Evolutionary conservation across 371 early-diverging fungal genomes (phyloP), one percentile per base, ranked within the genome.

Genomic region (Mortierella sp.): DNA sequence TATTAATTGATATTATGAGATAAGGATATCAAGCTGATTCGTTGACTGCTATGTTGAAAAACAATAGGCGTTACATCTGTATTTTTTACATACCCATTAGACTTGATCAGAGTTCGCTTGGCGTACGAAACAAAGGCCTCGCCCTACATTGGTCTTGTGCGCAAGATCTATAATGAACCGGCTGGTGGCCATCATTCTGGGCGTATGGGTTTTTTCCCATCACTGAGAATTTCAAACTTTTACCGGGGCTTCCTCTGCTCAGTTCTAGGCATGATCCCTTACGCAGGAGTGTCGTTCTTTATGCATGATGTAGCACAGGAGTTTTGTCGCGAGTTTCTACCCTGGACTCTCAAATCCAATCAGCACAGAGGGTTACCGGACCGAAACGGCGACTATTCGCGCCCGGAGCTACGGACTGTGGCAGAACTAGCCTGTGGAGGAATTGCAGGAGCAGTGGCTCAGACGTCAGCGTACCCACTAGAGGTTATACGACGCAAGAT

Each of bases 201-300:
- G 8, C 42, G 19, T 4, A 31, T 59, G 49, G 23, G 67, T 8
- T 66, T 59, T 59, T 13, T 58, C 9, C 60, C 69, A 29, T 37
- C 29, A 12, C 15, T 34, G 0, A 35, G 34, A 15, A 56, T 68
- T 56, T 70, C 35, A 42, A 61, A 19, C 43, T 83, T 37, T 58
- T 99, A 97, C 83, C 88, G 97, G 22, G 99, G 99, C 26, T 97
- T 97, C 71, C 61, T 92, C 23, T 92, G 96, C 3, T 92, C 98
- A 0, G 82, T 98, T n/a, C 88, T 90, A 68, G 99, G 99, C 13
- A 98, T 98, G 88, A 85, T 98, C 4, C 99, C 98, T 4, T 99
- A 99, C 70, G 98, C 97, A 9, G 99, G 99, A 19, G 95, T 95
- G 3, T 93, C 96, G 2, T 96, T 96, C 77, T 90, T 90, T 74